A percentile compares a stretch with the other conserved stretches of the same genome.
phyloP scores from a whole-genome alignment of 2,329 filamentous ascomycete species.

The Stachybotrys chartarum region DNA sequence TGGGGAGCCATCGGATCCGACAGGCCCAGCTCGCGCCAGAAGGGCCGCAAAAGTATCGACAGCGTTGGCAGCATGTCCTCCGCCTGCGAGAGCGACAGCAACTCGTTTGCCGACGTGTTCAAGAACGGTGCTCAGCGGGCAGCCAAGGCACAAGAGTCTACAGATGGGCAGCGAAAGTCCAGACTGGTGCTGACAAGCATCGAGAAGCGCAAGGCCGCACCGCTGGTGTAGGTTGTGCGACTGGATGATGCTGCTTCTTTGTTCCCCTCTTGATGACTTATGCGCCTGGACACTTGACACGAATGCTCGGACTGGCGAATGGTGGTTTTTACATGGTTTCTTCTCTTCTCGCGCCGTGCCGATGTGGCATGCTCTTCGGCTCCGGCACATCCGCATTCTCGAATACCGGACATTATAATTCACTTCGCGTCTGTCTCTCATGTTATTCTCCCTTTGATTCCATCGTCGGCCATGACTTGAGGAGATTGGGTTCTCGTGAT shows the following conservation, averaged over 20 bases:
- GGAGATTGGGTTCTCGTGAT: background rate
- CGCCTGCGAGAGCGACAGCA: conserved; percentile 38
- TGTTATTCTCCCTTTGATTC: conserved; percentile 10
- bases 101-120: conserved; percentile 61
- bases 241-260: conserved; percentile 7
- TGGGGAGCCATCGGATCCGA: conserved; percentile 82
- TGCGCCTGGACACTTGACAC: conserved; percentile 28
- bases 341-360: conserved; percentile 7
- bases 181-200: conserved; percentile 82
- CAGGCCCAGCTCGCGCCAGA: conserved; percentile 65
- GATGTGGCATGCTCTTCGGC: conserved; percentile 12
- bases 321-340: conserved; percentile 19
- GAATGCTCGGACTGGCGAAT: conserved; percentile 27
- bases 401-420: conserved; percentile 27
- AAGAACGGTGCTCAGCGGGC: conserved; percentile 49
- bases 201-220: conserved; percentile 70
- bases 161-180: conserved; percentile 66
- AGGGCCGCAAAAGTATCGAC: conserved; percentile 54
- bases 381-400: conserved; percentile 10
- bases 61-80: conserved; percentile 55
- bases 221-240: conserved; percentile 14
- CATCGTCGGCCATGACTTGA: background rate
- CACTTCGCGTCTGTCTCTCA: conserved; percentile 32
- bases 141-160: conserved; percentile 45
- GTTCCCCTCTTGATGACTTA: conserved; percentile 24